Base-by-base conservation (phyloP, 306 rosid genomes). In the Casuarina cunninghamiana region DNA sequence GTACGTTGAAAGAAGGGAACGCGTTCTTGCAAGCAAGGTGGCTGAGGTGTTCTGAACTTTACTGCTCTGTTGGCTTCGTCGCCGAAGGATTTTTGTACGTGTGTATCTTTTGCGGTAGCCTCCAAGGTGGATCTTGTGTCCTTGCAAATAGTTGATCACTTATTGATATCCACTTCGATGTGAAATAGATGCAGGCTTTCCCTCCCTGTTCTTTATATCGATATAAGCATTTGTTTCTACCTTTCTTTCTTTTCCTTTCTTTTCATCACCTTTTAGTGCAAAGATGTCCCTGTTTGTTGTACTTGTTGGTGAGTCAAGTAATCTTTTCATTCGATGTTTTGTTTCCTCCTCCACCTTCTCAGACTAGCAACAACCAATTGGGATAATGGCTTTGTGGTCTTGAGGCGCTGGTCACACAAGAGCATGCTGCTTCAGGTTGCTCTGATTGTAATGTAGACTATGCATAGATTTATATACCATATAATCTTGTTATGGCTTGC, bases 1-100 rank as follows among this genome's bases (percentile, higher is more conserved):
- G 81, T 92, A 89, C 66, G 73, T 95, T 6, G 98, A 95, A 85
- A 89, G 95, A 85, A 86, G 93, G 84, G 98, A 95, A 15, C 88
- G 93, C 58, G 93, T 95, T 63, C 98, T 91, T 39, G 97, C 98
- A 39, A 92, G 97, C 84, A 95, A 92, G 89, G 93, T 95, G 84
- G 93, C 97, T 5, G 97, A 95, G 84, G 98, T 95, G 77, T 92
- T 89, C 77, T 95, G 79, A 89, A 19, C 75, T 76, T 79, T 73
- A 76, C 49, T 62, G 62, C 46, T 58, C 73, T 55, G 63, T 80
- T 72, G 79, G 83, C 75, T 86, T 78, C 82, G 51, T 77, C 53
- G 81, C 87, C 68, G 44, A 63, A 66, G 76, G 83, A 72, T 84
- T 86, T 26, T 75, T 84, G 86, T 66, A 51, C 79, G 78, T 85